Conservation (phyloP, 768 basidiomycete species). For the Lactifluus hygrophoroides region DNA sequence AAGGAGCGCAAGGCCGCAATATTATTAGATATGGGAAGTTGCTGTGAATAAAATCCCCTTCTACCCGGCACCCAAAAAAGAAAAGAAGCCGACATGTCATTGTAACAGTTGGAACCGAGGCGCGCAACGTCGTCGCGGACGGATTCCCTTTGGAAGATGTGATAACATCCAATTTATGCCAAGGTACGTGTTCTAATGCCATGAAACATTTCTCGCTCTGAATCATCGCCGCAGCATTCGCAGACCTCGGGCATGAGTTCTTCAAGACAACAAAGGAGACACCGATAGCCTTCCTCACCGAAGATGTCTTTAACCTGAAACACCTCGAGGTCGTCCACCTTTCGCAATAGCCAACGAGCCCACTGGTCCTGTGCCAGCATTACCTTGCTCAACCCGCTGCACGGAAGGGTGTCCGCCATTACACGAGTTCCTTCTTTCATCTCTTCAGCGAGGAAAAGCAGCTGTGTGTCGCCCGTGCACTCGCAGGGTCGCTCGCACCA, state of each 20-base stretch:
- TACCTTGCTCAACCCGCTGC: too few relatives aligned
- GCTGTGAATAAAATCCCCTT: constrained; percentile 31
- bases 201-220: too few relatives aligned
- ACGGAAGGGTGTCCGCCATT: too few relatives aligned
- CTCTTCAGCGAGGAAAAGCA: too few relatives aligned
- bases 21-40: constrained; percentile 40
- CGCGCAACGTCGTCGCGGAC: constrained; percentile 34
- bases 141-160: constrained; percentile 35
- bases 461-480: too few relatives aligned
- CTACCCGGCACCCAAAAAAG: not conserved
- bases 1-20: constrained; percentile 30
- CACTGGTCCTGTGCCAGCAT: constrained; percentile 19
- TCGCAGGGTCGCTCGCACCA: too few relatives aligned
- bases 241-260: constrained; percentile 53
- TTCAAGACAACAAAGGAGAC: constrained; percentile 44
- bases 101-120: constrained; percentile 35
- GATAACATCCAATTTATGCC: constrained; percentile 32
- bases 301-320: constrained; percentile 42
- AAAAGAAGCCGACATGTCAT: not conserved
- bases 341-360: constrained; percentile 23
- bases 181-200: too few relatives aligned
- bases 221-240: constrained; percentile 40
- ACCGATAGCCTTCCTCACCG: constrained; percentile 45
- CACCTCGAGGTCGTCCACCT: constrained; percentile 31
- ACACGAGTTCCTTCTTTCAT: too few relatives aligned